Evolutionary conservation across 768 basidiomycete genomes (phyloP).

Genomic region (Leccinum uliginosum): DNA sequence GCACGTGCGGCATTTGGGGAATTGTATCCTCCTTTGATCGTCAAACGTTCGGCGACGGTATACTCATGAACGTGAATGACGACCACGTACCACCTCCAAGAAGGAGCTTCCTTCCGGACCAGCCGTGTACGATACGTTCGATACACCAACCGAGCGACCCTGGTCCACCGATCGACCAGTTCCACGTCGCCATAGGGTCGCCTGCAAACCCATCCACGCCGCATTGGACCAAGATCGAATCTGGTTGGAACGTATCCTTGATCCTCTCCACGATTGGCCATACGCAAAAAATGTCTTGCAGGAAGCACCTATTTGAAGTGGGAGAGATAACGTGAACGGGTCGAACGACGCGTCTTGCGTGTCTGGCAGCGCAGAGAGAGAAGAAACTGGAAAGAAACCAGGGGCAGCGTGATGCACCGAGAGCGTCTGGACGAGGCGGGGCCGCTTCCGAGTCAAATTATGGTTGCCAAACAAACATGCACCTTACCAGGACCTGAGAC

Average conservation of each 20-base stretch:
- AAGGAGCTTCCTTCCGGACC: conserved; percentile 62
- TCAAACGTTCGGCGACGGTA: conserved; percentile 6
- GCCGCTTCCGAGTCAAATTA: neutral
- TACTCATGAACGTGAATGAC: conserved; percentile 5
- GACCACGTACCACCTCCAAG: conserved; percentile 63
- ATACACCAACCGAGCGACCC: conserved; percentile 74
- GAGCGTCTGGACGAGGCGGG: conserved; percentile 47
- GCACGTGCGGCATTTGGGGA: conserved; percentile 80
- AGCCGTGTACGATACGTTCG: conserved; percentile 43
- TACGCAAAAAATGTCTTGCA: conserved; percentile 55
- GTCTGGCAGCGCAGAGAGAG: conserved; percentile 44
- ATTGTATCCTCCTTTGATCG: conserved; percentile 72
- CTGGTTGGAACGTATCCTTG: conserved; percentile 60
- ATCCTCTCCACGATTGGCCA: conserved; percentile 65
- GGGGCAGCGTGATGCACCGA: conserved; percentile 82
- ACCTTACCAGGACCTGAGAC: conserved; percentile 47
- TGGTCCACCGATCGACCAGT: conserved; percentile 56
- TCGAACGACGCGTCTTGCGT: conserved; percentile 35
- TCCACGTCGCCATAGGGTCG: conserved; percentile 73
- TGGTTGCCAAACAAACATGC: neutral
- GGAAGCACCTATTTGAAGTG: conserved; percentile 70
- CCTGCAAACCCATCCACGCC: conserved; percentile 85
- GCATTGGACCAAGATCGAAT: conserved; percentile 80
- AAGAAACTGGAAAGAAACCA: conserved; percentile 77
- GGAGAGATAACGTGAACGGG: conserved; percentile 74